phyloP scores from a whole-genome alignment of 2,329 filamentous ascomycete species.

The Fusarium sp. region DNA sequence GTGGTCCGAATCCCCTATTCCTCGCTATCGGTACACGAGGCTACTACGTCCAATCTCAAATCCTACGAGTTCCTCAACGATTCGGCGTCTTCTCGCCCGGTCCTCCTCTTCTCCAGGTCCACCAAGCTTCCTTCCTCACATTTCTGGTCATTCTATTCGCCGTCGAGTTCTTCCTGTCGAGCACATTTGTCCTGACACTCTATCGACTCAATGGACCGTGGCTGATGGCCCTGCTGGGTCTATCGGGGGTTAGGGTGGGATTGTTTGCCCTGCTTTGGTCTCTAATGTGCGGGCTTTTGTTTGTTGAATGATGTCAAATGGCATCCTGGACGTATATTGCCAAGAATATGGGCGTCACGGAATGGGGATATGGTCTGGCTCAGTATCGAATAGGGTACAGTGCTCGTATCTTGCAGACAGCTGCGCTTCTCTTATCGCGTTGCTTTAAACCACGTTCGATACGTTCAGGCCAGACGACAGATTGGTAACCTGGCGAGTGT shows the following conservation, averaged over 20 bases:
- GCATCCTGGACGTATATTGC: not conserved
- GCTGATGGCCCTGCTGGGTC: not conserved
- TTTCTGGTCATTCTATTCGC: not conserved
- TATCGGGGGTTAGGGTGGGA: not conserved
- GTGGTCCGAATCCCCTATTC: not conserved
- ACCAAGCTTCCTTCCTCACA: not conserved
- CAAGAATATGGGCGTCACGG: rapidly evolving
- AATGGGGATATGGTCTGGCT: not conserved
- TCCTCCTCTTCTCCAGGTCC: not conserved
- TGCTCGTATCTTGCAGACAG: not conserved
- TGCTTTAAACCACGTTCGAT: not conserved
- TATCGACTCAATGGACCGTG: not conserved
- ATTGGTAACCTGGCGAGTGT: not conserved
- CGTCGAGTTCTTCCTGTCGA: not conserved
- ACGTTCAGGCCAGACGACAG: not conserved
- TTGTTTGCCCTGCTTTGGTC: not conserved
- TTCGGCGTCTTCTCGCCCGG: constrained; percentile 11
- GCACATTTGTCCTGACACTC: not conserved
- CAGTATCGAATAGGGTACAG: not conserved
- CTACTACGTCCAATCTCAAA: constrained; percentile 8
- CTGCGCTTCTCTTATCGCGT: not conserved
- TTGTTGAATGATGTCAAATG: not conserved
- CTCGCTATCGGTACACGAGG: not conserved
- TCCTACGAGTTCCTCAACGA: constrained; percentile 13
- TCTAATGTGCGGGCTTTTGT: not conserved